phyloP scores from a whole-genome alignment of 2,329 filamentous ascomycete genomes.

The Zymoseptoria crescenta region DNA sequence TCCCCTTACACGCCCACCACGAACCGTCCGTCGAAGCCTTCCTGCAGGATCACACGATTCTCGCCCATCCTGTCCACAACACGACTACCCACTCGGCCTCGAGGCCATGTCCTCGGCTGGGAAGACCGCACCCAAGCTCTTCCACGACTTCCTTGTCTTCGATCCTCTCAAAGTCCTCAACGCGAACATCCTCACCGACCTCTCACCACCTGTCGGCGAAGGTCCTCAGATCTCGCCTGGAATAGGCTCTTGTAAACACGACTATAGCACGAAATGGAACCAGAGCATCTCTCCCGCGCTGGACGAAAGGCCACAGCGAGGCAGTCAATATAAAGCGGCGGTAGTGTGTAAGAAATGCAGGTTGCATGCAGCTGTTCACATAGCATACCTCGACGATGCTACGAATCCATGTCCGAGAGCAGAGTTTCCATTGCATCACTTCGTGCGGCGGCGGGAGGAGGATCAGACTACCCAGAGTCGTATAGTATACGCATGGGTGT shows the following conservation, averaged over 20 bases:
- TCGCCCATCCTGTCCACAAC: not conserved
- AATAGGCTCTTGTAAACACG: conserved; percentile 49
- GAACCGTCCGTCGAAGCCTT: not conserved
- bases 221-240: conserved; percentile 29
- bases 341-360: conserved; percentile 56
- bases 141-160: conserved; percentile 46
- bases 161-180: conserved; percentile 41
- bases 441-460: conserved; percentile 27
- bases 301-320: conserved; percentile 32
- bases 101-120: conserved; percentile 22
- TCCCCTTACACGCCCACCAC: not conserved
- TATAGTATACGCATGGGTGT: conserved; percentile 46
- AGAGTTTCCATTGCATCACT: conserved; percentile 55
- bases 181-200: conserved; percentile 45
- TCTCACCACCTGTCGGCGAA: conserved; percentile 46
- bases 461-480: conserved; percentile 13
- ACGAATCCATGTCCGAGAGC: conserved; percentile 39
- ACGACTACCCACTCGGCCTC: no score
- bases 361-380: conserved; percentile 51
- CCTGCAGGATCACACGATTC: not conserved
- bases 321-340: conserved; percentile 48
- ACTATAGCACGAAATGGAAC: conserved; percentile 48
- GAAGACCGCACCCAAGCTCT: conserved; percentile 44
- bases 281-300: conserved; percentile 45
- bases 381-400: conserved; percentile 31